Conservation (phyloP, 495 filamentous ascomycete species). For the Thozetella sp. region DNA sequence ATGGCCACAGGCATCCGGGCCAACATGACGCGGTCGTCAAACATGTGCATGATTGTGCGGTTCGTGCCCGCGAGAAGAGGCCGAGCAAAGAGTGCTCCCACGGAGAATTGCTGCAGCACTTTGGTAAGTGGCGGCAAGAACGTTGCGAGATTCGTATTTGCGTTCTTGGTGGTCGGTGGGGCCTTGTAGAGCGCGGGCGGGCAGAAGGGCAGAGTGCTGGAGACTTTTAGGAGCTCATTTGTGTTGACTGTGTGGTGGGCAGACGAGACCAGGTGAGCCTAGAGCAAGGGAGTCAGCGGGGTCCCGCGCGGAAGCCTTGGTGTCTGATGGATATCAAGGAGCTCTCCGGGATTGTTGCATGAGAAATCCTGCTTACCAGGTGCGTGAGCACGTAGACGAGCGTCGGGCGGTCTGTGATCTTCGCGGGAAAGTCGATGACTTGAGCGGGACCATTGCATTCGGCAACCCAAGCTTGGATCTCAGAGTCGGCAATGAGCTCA, state of each 20-base stretch:
- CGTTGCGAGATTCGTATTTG: constrained; percentile 17
- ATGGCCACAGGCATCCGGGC: constrained; percentile 14
- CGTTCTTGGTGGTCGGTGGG: constrained; percentile 30
- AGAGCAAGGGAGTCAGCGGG: constrained; percentile 8
- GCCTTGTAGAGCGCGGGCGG: constrained; percentile 31
- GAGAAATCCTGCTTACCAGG: constrained; percentile 13
- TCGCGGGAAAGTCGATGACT: constrained; percentile 26
- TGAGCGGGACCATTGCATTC: constrained; percentile 10
- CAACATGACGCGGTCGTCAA: constrained; percentile 22
- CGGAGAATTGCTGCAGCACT: constrained; percentile 16
- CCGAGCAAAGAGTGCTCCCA: constrained; percentile 24
- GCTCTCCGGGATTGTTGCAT: too few species aligned
- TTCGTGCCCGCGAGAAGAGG: constrained; percentile 20
- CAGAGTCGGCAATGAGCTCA: constrained; percentile 21
- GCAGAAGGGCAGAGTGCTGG: constrained; percentile 32
- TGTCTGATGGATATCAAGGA: too few species aligned
- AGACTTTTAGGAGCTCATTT: constrained; percentile 18
- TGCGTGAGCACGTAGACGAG: constrained; percentile 37
- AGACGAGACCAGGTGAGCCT: not conserved
- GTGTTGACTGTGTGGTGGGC: constrained; percentile 34
- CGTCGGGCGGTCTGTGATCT: constrained; percentile 8
- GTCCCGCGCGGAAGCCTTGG: too few species aligned
- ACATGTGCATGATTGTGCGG: constrained; percentile 28
- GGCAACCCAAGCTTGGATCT: constrained; percentile 29
- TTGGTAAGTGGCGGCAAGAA: constrained; percentile 24